phyloP scores from a whole-genome alignment of 163 green algal genomes.

The Smithsoniella earleae region DNA sequence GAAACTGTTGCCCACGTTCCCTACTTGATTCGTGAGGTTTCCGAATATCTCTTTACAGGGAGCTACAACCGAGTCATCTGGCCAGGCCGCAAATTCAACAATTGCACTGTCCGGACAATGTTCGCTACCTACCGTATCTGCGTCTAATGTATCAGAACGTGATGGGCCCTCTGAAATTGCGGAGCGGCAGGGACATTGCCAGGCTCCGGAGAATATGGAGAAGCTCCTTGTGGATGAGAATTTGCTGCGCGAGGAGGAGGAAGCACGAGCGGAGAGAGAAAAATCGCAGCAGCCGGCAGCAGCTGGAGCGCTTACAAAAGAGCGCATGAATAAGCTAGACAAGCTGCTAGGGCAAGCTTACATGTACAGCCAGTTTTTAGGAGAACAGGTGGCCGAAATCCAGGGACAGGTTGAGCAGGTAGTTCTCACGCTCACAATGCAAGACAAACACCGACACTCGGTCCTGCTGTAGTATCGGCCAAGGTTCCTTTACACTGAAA shows the following conservation, averaged over 20 bases:
- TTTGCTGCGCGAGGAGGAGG: conserved; percentile 9
- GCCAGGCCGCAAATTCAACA: neutral
- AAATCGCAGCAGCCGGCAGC: neutral
- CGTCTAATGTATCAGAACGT: neutral
- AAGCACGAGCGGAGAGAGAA: conserved; percentile 34
- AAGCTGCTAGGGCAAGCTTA: conserved; percentile 67
- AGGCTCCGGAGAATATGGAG: neutral
- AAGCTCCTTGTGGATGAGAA: neutral
- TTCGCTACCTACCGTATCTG: neutral
- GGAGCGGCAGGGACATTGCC: neutral
- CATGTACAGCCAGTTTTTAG: conserved; percentile 82
- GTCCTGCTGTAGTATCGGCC: no score
- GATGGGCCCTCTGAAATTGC: neutral
- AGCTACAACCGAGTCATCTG: neutral
- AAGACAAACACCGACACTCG: no score
- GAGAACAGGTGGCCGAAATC: conserved; percentile 63
- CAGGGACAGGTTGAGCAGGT: conserved; percentile 34
- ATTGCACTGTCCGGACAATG: neutral
- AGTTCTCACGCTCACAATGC: no score
- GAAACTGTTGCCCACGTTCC: no score
- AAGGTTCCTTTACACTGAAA: neutral
- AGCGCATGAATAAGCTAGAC: conserved; percentile 61
- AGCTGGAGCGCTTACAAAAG: conserved; percentile 6
- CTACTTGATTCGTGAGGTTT: no score
- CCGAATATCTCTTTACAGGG: no score